phyloP scores from a whole-genome alignment of 495 filamentous ascomycete genomes.

The Neurospora sp. region DNA sequence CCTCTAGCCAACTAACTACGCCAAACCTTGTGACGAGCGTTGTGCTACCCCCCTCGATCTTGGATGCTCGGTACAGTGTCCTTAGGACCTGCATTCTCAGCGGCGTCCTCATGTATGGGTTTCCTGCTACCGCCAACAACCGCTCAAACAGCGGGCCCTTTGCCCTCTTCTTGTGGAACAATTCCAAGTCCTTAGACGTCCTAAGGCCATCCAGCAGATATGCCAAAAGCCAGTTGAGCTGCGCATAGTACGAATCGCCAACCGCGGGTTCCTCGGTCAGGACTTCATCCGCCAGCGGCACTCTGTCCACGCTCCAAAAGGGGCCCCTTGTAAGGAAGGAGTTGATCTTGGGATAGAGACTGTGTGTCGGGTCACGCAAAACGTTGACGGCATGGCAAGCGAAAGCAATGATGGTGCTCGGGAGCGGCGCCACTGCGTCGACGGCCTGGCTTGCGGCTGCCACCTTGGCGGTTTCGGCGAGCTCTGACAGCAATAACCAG shows the following conservation, averaged over 20 bases:
- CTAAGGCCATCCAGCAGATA: slow-evolving; percentile 56
- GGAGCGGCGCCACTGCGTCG: slow-evolving; percentile 50
- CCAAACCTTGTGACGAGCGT: slow-evolving; percentile 79
- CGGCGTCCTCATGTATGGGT: slow-evolving; percentile 48
- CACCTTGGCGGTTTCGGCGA: slow-evolving; percentile 55
- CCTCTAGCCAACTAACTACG: slow-evolving; percentile 69
- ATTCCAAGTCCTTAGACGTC: slow-evolving; percentile 53
- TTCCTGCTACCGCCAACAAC: slow-evolving; percentile 59
- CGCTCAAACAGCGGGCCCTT: slow-evolving; percentile 56
- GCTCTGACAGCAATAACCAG: slow-evolving; percentile 64
- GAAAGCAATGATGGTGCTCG: slow-evolving; percentile 64
- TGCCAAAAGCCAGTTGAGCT: slow-evolving; percentile 73
- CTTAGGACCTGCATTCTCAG: slow-evolving; percentile 59
- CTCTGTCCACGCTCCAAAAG: slow-evolving; percentile 57
- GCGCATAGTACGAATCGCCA: slow-evolving; percentile 64
- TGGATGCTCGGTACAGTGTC: slow-evolving; percentile 60
- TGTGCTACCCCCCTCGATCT: slow-evolving; percentile 68
- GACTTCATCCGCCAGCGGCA: slow-evolving; percentile 69
- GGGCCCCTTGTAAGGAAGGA: slow-evolving; percentile 68
- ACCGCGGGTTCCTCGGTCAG: slow-evolving; percentile 58
- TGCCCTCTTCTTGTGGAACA: slow-evolving; percentile 64
- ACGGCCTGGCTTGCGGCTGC: slow-evolving; percentile 18
- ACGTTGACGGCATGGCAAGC: slow-evolving; percentile 58
- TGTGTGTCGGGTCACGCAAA: slow-evolving; percentile 65
- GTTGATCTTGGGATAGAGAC: slow-evolving; percentile 81